phyloP scores from a whole-genome alignment of 495 filamentous ascomycete genomes.

The Parmelia sp. region DNA sequence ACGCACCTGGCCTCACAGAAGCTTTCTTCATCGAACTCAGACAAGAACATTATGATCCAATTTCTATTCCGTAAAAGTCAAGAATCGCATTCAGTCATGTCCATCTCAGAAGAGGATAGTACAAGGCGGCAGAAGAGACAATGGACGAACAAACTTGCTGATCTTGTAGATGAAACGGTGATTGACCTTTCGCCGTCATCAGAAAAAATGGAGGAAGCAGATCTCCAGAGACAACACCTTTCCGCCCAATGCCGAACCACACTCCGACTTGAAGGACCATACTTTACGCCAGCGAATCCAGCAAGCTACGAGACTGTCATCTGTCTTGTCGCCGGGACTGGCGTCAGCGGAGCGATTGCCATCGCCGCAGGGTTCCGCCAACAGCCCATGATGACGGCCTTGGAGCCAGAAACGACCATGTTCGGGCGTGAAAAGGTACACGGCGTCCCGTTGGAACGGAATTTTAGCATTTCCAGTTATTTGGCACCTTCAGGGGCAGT shows the following conservation, averaged over 20 bases:
- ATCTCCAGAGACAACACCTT: not conserved
- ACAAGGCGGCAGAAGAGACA: conserved; percentile 17
- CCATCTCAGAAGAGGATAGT: conserved; percentile 1
- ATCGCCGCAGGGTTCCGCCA: conserved; percentile 28
- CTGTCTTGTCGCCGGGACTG: conserved; percentile 33
- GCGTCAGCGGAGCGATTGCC: conserved; percentile 31
- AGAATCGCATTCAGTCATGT: not conserved
- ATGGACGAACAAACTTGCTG: conserved; percentile 28
- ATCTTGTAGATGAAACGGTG: conserved; percentile 18
- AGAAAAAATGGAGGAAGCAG: not conserved
- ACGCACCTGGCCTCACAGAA: conserved; percentile 33
- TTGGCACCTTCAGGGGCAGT: not conserved
- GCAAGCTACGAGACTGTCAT: conserved; percentile 28
- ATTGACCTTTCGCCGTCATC: not conserved
- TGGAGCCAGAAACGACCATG: not conserved
- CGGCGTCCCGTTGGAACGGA: not conserved
- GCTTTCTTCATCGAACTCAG: conserved; percentile 13
- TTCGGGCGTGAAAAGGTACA: not conserved
- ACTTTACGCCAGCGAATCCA: conserved; percentile 33
- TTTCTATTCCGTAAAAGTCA: conserved; percentile 31
- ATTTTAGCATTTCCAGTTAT: not conserved
- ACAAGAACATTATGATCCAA: conserved; percentile 27
- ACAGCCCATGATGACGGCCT: not conserved
- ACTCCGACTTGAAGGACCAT: conserved; percentile 35
- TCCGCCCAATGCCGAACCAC: conserved; percentile 10